Evolutionary conservation across 306 rosid species (phyloP), one percentile per base, ranked within the genome.

Genomic region (Senna tora): DNA sequence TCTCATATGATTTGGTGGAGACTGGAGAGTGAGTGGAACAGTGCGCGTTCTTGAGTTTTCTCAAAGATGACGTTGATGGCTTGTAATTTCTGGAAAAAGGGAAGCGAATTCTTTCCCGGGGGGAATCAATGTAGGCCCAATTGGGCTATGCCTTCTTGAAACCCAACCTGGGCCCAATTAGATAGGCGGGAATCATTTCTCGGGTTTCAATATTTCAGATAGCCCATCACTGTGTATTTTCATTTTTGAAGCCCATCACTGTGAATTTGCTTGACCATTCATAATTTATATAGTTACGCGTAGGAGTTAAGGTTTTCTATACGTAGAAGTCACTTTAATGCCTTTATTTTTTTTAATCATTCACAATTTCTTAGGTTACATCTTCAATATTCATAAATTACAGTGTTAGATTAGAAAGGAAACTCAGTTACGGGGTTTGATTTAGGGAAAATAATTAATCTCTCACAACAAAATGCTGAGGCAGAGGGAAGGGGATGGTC

Each of bases 1-100:
- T 19, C 14, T 58, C 17, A 68, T 38, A 54, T 69, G 20, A 69
- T 69, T 43, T 20, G 25, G 5, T 36, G 34, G 13, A n/a, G n/a
- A n/a, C n/a, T n/a, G n/a, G n/a, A n/a, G n/a, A n/a, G n/a, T n/a
- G n/a, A 16, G 41, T 45, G 53, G 68, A 72, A 38, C 43, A 55
- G 30, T 54, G 64, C 7, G 49, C 4, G 25, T 72, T 73, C 77
- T 1, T 12, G 71, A 56, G 77, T 49, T 39, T 47, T 68, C 71
- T 21, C 47, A 28, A 8, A 6, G 55, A 5, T 46, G 57, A 65
- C 71, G 6, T 21, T 63, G 33, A 11, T 14, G 16, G 13, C 63
- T 25, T 30, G 63, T 5, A 13, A 36, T 13, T 57, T 57, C 20
- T 57, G 64, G 21, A 30, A 62, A 62, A 36, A 4, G 10, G 39